Evolutionary conservation across 768 basidiomycete species (phyloP).

Genomic region (Russula virescens): DNA sequence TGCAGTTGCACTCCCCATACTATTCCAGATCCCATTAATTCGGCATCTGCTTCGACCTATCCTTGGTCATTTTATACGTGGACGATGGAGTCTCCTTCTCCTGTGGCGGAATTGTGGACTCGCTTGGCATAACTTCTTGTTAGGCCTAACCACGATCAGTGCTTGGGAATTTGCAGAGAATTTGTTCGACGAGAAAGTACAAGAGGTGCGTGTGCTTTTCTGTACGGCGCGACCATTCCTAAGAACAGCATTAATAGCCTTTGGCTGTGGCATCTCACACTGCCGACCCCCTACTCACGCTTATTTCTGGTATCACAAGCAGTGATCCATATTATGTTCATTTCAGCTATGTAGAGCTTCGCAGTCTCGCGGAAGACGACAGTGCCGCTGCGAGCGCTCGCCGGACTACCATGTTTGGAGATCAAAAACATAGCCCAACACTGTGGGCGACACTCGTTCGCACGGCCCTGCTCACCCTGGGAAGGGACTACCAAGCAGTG

Average conservation of each 20-base stretch:
- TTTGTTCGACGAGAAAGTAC: conserved; percentile 53
- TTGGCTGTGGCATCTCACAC: conserved; percentile 41
- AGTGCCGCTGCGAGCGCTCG: conserved; percentile 38
- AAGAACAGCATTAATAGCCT: conserved; percentile 34
- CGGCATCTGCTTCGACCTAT: conserved; percentile 51
- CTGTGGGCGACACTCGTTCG: conserved; percentile 59
- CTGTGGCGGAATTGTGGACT: conserved; percentile 43
- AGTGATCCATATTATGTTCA: conserved; percentile 46
- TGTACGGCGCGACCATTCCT: neutral
- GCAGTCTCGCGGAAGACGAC: conserved; percentile 42
- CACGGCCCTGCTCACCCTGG: conserved; percentile 54
- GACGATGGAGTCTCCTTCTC: conserved; percentile 49
- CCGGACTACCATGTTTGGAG: conserved; percentile 55
- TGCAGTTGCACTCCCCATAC: conserved; percentile 43
- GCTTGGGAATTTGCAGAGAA: conserved; percentile 61
- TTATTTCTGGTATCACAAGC: conserved; percentile 62
- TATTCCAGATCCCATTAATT: conserved; percentile 52
- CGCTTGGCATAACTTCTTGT: conserved; percentile 42
- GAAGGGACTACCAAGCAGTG: conserved; percentile 63
- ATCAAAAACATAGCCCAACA: conserved; percentile 58
- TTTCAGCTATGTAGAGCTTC: conserved; percentile 63
- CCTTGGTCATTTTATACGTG: conserved; percentile 55
- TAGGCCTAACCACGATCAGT: conserved; percentile 47
- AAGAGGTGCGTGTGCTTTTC: conserved; percentile 40
- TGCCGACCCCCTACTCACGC: conserved; percentile 47